Conservation (phyloP, 2,329 filamentous ascomycete genomes). For the Fusarium nematophilum region DNA sequence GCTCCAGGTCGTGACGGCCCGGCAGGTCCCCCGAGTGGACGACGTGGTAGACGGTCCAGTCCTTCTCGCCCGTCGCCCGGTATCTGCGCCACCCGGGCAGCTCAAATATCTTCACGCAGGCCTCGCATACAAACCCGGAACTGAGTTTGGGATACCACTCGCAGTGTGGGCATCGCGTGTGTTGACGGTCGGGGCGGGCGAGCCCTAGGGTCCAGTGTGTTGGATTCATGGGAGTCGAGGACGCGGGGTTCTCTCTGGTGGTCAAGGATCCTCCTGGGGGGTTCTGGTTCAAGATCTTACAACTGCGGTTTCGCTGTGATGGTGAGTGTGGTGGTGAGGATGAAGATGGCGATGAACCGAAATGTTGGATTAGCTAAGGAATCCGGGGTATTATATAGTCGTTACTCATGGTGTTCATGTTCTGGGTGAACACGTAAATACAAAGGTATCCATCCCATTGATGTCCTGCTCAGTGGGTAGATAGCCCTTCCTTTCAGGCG, state of each 20-base stretch:
- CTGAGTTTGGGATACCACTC: slow-evolving; percentile 11
- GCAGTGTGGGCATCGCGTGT: slow-evolving; percentile 17
- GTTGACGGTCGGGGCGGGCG: neutral
- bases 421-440: slow-evolving; percentile 21
- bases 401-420: slow-evolving; percentile 31
- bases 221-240: neutral
- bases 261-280: neutral
- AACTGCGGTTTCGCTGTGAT: neutral
- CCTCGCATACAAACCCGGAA: slow-evolving; percentile 14
- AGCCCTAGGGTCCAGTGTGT: neutral
- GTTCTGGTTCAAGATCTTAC: neutral
- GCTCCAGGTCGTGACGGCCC: neutral
- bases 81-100: neutral
- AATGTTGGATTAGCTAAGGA: slow-evolving; percentile 29
- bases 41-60: slow-evolving; percentile 20
- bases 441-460: slow-evolving; percentile 21
- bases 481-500: slow-evolving; percentile 11
- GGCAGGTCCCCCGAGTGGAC: slow-evolving; percentile 13
- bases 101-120: slow-evolving; percentile 4
- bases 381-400: slow-evolving; percentile 36
- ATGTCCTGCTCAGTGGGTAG: slow-evolving; percentile 21
- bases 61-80: neutral
- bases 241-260: neutral
- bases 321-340: neutral
- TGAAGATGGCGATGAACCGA: neutral